Percentiles rank a stretch among this genome's conserved stretches.
Evolutionary conservation across 768 basidiomycete genomes (phyloP).

Genomic region (Phylloporus sp.): DNA sequence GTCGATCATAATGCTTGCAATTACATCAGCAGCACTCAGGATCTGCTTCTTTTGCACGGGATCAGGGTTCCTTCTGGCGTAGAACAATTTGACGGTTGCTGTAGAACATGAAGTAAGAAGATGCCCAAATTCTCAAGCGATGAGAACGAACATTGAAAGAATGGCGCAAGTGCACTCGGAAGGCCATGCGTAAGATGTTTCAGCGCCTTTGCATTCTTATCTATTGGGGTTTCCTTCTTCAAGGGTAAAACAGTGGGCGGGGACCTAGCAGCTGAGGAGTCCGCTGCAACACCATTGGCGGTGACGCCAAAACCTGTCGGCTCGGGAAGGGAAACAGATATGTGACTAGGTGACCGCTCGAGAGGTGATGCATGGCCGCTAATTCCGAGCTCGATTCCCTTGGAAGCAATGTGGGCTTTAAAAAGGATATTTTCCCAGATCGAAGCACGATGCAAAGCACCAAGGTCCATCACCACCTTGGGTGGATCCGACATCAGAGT

Average conservation of each 20-base stretch:
- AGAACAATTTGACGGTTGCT: constrained; percentile 88
- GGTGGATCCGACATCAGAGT: constrained; percentile 62
- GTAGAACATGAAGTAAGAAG: constrained; percentile 9
- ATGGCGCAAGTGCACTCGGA: constrained; percentile 68
- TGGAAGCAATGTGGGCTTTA: constrained; percentile 50
- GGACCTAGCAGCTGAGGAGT: constrained; percentile 18
- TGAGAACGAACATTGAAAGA: constrained; percentile 70
- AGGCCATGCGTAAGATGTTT: constrained; percentile 78
- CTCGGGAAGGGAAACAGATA: constrained; percentile 39
- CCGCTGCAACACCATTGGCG: constrained; percentile 28
- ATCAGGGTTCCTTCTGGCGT: constrained; percentile 75
- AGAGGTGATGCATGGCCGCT: constrained; percentile 43
- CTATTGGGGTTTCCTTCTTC: constrained; percentile 43
- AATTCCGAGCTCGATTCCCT: constrained; percentile 48
- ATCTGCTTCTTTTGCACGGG: constrained; percentile 73
- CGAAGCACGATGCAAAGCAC: constrained; percentile 72
- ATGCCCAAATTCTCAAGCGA: background rate
- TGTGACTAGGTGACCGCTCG: constrained; percentile 44
- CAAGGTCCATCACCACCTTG: constrained; percentile 66
- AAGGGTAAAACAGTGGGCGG: constrained; percentile 25
- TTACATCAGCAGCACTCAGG: constrained; percentile 53
- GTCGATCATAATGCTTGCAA: constrained; percentile 69
- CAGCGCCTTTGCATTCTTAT: constrained; percentile 69
- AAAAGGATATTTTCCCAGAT: constrained; percentile 86
- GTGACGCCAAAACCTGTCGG: constrained; percentile 29